Evolutionary conservation across 495 filamentous ascomycete species (phyloP).

Genomic region (Aspergillus asperescens): DNA sequence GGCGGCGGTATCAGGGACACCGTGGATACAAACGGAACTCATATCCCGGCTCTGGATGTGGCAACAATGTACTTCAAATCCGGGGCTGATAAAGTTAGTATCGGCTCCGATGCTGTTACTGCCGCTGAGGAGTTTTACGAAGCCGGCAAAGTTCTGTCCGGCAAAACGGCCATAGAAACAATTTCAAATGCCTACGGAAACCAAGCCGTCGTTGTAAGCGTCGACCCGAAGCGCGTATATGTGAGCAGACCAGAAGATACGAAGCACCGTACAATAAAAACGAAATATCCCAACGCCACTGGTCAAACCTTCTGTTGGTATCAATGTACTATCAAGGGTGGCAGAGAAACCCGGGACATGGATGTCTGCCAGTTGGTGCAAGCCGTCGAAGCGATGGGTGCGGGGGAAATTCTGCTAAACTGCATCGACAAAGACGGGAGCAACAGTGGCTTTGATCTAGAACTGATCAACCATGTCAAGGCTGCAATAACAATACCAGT

Average conservation of each 20-base stretch:
- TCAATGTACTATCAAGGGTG: constrained; percentile 93
- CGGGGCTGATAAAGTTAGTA: constrained; percentile 97
- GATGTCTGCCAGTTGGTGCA: constrained; percentile 81
- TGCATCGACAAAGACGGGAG: constrained; percentile 97
- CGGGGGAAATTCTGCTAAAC: constrained; percentile 90
- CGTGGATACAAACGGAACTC: constrained; percentile 81
- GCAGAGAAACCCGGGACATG: constrained; percentile 82
- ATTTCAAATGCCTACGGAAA: constrained; percentile 93
- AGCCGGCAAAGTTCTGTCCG: constrained; percentile 58
- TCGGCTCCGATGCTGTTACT: constrained; percentile 88
- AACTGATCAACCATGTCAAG: constrained; percentile 86
- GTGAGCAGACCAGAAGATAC: constrained; percentile 68
- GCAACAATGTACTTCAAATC: constrained; percentile 97
- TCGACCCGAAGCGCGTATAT: constrained; percentile 89
- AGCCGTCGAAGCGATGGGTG: constrained; percentile 94
- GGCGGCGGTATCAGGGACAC: constrained; percentile 93
- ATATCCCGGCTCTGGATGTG: constrained; percentile 80
- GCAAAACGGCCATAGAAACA: constrained; percentile 86
- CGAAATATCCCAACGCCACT: constrained; percentile 60
- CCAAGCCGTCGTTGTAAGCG: constrained; percentile 93
- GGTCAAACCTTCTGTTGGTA: constrained; percentile 93
- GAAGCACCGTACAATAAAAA: constrained; percentile 70
- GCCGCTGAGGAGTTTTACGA: constrained; percentile 86
- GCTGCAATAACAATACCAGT: constrained; percentile 79
- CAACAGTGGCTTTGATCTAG: constrained; percentile 91